Base-by-base conservation (phyloP, 495 filamentous ascomycete genomes). In the Talaromyces trachyspermus region DNA sequence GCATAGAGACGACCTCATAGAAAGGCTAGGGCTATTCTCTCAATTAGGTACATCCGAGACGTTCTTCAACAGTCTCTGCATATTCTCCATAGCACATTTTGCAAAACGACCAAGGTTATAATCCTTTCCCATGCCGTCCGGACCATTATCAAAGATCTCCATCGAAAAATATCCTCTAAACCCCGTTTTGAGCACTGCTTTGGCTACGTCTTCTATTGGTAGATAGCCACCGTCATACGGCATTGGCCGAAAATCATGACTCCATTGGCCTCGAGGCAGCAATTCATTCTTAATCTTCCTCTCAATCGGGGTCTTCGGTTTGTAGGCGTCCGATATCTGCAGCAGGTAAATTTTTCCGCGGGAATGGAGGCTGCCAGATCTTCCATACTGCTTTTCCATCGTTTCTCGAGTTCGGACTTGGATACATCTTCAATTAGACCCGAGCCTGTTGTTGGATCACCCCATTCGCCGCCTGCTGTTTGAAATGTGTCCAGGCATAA, bases 401-500 rank as follows among this genome's bases (percentile, higher is more conserved):
- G 61, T 20, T 60, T 52, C 9, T 71, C 56, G n/a, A 88, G 51
- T 12, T 77, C 63, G 5, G 64, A 58, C 0, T 56, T 38, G 12
- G 65, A 50, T 0, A 61, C 27, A 7, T 54, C 39, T 37, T 79
- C 73, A 3, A 81, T 65, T n/a, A 78, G 53, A 0, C 86, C 85
- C 0, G 80, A 81, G 1, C 54, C 18, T 0, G 81, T 85, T 0
- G 79, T 85, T 0, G 87, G 87, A 62, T 91, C 85, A 0, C 68
- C 85, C 77, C 75, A 90, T 63, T 94, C 86, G 25, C 78, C 75
- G 1, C 85, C 86, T 0, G 76, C 83, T 4, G 77, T 84, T 57
- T 91, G 86, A 66, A 91, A 90, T 0, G 86, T 91, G 59, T 94
- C 86, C 11, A 94, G 74, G 56, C 86, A 90, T 2, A 90, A 63